Evolutionary conservation across 163 green algal genomes (phyloP).

Genomic region (Scenedesmus sp.): DNA sequence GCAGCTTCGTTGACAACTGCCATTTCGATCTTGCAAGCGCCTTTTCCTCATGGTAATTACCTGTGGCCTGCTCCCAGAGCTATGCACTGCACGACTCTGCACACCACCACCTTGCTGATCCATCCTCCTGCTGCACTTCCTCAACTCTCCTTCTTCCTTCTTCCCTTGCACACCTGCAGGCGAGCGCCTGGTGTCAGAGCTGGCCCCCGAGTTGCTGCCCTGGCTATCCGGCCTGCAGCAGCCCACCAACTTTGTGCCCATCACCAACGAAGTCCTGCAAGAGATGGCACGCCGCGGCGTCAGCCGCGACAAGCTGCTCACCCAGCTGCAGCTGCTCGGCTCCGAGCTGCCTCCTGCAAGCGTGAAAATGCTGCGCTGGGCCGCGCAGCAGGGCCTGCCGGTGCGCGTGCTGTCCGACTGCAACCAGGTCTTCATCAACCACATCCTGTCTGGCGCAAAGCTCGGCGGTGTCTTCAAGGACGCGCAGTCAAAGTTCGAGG

Average conservation of each 20-base stretch:
- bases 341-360: constrained; percentile 69
- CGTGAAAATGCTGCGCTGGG: constrained; percentile 64
- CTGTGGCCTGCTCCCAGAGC: not conserved
- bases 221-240: constrained; percentile 73
- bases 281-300: constrained; percentile 87
- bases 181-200: constrained; percentile 80
- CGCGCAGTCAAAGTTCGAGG: constrained; percentile 41
- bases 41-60: not conserved
- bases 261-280: constrained; percentile 85
- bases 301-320: constrained; percentile 70
- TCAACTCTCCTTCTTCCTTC: not conserved
- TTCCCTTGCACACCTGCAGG: constrained; percentile 18
- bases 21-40: no score
- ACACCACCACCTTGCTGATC: not conserved
- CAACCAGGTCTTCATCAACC: constrained; percentile 86
- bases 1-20: not conserved
- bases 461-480: constrained; percentile 55
- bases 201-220: constrained; percentile 88
- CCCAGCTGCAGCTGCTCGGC: constrained; percentile 74
- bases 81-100: not conserved
- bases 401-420: constrained; percentile 82
- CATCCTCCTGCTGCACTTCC: not conserved
- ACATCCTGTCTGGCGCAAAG: constrained; percentile 79
- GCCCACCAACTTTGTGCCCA: constrained; percentile 78
- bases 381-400: constrained; percentile 54